Evolutionary conservation across 768 basidiomycete species (phyloP).

Genomic region (Tephrocybe sp.): DNA sequence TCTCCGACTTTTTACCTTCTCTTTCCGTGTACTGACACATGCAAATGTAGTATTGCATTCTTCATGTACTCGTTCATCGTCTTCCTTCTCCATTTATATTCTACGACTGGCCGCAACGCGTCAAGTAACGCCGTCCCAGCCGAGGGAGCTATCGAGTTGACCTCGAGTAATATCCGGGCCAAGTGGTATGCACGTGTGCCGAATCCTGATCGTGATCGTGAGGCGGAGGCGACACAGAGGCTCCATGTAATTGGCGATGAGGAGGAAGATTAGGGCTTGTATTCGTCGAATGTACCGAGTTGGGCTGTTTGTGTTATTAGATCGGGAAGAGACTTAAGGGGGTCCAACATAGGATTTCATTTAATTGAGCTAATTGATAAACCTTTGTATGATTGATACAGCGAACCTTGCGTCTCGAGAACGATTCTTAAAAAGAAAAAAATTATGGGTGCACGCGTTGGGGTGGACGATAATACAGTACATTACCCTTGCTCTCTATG

Average conservation of each 20-base stretch:
- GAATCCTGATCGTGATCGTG: slow-evolving; percentile 29
- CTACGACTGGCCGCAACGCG: slow-evolving; percentile 61
- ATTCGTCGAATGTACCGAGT: too few relatives aligned
- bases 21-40: not conserved
- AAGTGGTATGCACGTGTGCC: slow-evolving; percentile 74
- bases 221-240: slow-evolving; percentile 5
- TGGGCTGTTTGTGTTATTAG: too few relatives aligned
- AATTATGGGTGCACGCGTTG: too few relatives aligned
- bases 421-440: too few relatives aligned
- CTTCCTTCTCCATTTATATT: slow-evolving; percentile 69
- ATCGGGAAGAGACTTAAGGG: too few relatives aligned
- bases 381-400: too few relatives aligned
- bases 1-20: not conserved
- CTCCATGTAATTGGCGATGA: slow-evolving; percentile 33
- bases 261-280: slow-evolving; percentile 33
- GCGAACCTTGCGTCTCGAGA: too few relatives aligned
- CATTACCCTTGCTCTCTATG: too few relatives aligned
- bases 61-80: slow-evolving; percentile 73
- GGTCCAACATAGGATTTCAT: too few relatives aligned
- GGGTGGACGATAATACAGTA: too few relatives aligned
- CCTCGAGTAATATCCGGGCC: slow-evolving; percentile 23
- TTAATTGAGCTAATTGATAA: too few relatives aligned
- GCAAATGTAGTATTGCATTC: slow-evolving; percentile 63
- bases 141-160: slow-evolving; percentile 17
- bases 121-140: slow-evolving; percentile 6